Conservation (phyloP, 805 yeast species). For the Yarrowia deformans region DNA sequence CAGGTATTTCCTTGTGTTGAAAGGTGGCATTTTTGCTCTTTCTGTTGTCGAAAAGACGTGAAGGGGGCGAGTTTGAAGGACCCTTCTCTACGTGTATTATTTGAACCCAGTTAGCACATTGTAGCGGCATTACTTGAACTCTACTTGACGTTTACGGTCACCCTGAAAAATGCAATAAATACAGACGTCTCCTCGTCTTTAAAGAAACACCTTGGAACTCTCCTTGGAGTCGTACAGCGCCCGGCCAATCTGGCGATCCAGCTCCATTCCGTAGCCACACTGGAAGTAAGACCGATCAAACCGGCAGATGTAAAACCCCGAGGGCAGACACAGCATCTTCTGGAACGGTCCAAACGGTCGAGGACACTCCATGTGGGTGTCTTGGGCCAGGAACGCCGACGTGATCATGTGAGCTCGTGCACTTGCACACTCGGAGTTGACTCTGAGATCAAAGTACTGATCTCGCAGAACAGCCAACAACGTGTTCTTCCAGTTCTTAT, state of each 20-base stretch:
- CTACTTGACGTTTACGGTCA: background rate
- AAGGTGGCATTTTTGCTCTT: no score
- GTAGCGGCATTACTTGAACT: background rate
- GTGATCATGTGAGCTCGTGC: slow-evolving; percentile 34
- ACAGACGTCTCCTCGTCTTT: no score
- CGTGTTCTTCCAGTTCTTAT: slow-evolving; percentile 8
- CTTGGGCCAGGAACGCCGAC: slow-evolving; percentile 25
- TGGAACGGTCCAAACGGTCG: slow-evolving; percentile 28
- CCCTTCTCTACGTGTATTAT: background rate
- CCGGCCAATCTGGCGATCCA: slow-evolving; percentile 32
- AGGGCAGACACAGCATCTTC: slow-evolving; percentile 8
- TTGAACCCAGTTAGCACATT: background rate
- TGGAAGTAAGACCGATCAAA: slow-evolving; percentile 26
- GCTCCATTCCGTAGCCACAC: slow-evolving; percentile 30
- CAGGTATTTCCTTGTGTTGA: no score
- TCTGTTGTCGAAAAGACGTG: no score
- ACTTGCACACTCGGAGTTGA: slow-evolving; percentile 31
- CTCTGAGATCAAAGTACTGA: slow-evolving; percentile 24
- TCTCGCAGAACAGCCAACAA: slow-evolving; percentile 2
- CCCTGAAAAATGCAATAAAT: slow-evolving; percentile 11
- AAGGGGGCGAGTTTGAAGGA: no score
- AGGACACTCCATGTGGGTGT: slow-evolving; percentile 25
- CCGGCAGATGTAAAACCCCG: slow-evolving; percentile 25
- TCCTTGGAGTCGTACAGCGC: slow-evolving; percentile 33
- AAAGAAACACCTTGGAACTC: slow-evolving; percentile 21